phyloP scores from a whole-genome alignment of 768 basidiomycete species.

The Kwoniella heveanensis region DNA sequence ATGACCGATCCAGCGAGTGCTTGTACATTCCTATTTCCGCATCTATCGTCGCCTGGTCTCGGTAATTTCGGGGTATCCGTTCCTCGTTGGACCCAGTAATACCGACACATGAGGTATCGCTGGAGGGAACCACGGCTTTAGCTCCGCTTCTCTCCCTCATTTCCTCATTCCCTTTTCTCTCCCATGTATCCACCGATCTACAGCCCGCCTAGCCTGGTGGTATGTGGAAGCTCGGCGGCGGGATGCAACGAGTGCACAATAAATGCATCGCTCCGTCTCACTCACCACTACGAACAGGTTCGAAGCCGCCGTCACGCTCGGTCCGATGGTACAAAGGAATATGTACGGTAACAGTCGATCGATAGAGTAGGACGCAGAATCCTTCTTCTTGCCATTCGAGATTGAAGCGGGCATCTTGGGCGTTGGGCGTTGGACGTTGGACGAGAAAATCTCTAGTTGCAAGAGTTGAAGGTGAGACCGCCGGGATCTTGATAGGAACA shows the following conservation, averaged over 20 bases:
- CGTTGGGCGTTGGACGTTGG: not conserved
- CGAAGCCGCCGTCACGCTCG: constrained; percentile 48
- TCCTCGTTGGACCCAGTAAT: constrained; percentile 20
- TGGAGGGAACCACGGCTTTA: not conserved
- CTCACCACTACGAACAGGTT: constrained; percentile 46
- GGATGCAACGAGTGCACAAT: no score
- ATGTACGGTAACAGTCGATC: constrained; percentile 41
- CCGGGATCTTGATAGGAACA: no score
- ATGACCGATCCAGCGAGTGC: constrained; percentile 39
- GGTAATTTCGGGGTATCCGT: constrained; percentile 6
- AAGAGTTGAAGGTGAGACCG: no score
- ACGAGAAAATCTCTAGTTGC: no score
- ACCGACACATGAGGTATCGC: constrained; percentile 44
- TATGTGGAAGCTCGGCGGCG: no score
- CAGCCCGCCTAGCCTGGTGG: no score
- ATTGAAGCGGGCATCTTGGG: not conserved
- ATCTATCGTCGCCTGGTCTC: constrained; percentile 31
- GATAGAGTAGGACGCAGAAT: constrained; percentile 17
- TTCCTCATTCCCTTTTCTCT: not conserved
- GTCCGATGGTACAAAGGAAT: constrained; percentile 47
- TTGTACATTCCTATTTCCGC: constrained; percentile 35
- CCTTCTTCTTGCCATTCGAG: not conserved
- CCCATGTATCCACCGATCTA: no score
- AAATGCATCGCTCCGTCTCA: constrained; percentile 4
- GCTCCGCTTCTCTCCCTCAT: not conserved